A percentile compares a stretch with the other conserved stretches of the same genome.
These are phyloP conservation scores for Leishmania guyanensis DNA, from an alignment of 208 protist species.

Conservation along the genomic window DNA sequence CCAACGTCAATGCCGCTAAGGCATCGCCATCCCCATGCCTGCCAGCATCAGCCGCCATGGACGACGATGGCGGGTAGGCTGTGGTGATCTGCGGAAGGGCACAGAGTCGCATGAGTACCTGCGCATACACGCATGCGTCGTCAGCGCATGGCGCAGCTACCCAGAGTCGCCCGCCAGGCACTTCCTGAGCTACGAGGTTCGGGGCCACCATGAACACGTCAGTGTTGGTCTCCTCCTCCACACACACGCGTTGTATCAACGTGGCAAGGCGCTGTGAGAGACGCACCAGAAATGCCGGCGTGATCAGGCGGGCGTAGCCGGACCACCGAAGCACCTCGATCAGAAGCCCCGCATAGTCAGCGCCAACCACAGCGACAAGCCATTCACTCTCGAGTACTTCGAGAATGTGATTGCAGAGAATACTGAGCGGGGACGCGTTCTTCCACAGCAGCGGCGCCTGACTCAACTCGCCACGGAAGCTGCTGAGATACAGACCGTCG, in stretches of 20 bases:
- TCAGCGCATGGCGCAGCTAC: constrained; percentile 21
- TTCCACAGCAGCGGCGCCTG: constrained; percentile 75
- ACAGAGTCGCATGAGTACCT: constrained; percentile 21
- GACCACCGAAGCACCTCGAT: constrained; percentile 45
- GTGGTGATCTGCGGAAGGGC: constrained; percentile 23
- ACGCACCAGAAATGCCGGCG: constrained; percentile 37
- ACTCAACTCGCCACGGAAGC: background rate
- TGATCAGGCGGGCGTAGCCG: constrained; percentile 57
- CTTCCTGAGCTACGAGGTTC: constrained; percentile 16
- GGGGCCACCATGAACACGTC: background rate
- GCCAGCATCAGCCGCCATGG: background rate
- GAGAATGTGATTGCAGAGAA: constrained; percentile 56
- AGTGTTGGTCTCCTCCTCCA: background rate
- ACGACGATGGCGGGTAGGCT: constrained; percentile 23
- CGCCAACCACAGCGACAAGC: constrained; percentile 49
- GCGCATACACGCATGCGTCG: constrained; percentile 29
- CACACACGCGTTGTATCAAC: constrained; percentile 46
- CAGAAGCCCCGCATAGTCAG: constrained; percentile 66
- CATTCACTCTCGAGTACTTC: constrained; percentile 72
- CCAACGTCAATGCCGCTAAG: constrained; percentile 4
- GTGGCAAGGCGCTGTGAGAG: constrained; percentile 40
- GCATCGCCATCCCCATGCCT: background rate
- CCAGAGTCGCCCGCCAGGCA: constrained; percentile 24
- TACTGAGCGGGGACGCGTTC: constrained; percentile 54
- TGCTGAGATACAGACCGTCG: background rate